Evolutionary conservation across 208 protist genomes (phyloP).

Genomic region (Giardia muris): DNA sequence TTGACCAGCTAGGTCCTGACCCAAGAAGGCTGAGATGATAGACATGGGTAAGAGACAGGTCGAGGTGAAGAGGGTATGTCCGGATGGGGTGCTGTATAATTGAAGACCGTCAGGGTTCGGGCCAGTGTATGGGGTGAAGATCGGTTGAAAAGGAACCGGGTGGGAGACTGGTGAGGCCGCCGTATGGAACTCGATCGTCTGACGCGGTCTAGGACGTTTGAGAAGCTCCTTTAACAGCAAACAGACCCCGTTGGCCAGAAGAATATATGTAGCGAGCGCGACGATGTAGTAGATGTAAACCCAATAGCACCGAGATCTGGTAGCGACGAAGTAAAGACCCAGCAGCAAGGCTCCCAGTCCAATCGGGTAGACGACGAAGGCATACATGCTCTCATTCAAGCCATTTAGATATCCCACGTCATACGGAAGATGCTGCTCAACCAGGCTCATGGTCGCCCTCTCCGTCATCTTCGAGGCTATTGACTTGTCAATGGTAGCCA

Average conservation of each 20-base stretch:
- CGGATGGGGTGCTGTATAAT: neutral
- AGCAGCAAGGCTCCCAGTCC: neutral
- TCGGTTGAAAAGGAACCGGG: neutral
- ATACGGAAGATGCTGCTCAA: neutral
- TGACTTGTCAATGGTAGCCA: neutral
- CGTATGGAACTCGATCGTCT: neutral
- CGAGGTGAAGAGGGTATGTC: neutral
- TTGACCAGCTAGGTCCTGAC: neutral
- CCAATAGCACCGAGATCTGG: neutral
- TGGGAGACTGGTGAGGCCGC: neutral
- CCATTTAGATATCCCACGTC: neutral
- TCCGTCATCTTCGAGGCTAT: neutral
- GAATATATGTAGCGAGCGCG: neutral
- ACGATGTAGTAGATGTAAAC: neutral
- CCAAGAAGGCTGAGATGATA: neutral
- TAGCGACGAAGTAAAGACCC: neutral
- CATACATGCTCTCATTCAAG: neutral
- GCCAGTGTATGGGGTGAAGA: neutral
- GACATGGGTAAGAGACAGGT: neutral
- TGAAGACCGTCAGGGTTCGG: neutral
- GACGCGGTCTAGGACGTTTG: neutral
- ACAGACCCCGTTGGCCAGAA: neutral
- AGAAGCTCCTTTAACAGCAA: neutral
- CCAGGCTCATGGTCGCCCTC: neutral
- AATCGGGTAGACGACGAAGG: neutral